A percentile compares a stretch with the other conserved stretches of the same genome.
Conservation (phyloP, 176 grass and related monocot species). For the Juncus inflexus region DNA sequence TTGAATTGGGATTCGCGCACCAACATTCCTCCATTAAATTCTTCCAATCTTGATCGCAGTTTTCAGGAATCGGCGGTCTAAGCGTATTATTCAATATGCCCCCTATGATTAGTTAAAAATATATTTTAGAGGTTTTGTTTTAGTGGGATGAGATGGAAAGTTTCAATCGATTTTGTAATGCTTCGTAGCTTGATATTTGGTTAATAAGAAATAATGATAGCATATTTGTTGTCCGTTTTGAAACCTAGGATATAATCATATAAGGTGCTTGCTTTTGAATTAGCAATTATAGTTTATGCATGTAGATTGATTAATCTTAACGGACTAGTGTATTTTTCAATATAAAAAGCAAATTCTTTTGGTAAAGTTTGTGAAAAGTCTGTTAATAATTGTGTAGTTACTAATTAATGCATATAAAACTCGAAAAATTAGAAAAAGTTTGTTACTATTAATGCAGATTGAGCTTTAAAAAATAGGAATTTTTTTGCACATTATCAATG, state of each 20-base stretch:
- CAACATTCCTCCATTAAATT: constrained; percentile 86
- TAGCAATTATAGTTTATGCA: no score
- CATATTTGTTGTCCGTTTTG: not conserved
- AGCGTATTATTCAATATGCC: constrained; percentile 88
- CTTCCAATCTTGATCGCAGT: constrained; percentile 63
- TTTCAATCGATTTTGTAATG: not conserved
- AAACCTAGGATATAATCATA: no score
- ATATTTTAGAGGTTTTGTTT: not conserved
- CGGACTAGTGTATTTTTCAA: no score
- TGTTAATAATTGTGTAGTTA: no score
- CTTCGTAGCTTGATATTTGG: no score
- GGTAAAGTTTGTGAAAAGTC: no score
- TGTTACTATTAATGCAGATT: no score
- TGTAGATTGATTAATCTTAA: no score
- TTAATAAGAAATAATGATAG: not conserved
- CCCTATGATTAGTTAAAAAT: constrained; percentile 42
- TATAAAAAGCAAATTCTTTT: no score
- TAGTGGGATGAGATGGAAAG: not conserved
- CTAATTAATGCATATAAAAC: no score
- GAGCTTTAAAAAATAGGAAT: not conserved
- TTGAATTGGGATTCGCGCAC: constrained; percentile 43
- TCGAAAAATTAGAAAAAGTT: no score
- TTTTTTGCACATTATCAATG: constrained; percentile 47
- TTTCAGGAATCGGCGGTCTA: constrained; percentile 71
- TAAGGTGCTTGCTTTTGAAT: no score